Base-by-base conservation (phyloP, 2,329 filamentous ascomycete species). In the Ascochyta lentis region DNA sequence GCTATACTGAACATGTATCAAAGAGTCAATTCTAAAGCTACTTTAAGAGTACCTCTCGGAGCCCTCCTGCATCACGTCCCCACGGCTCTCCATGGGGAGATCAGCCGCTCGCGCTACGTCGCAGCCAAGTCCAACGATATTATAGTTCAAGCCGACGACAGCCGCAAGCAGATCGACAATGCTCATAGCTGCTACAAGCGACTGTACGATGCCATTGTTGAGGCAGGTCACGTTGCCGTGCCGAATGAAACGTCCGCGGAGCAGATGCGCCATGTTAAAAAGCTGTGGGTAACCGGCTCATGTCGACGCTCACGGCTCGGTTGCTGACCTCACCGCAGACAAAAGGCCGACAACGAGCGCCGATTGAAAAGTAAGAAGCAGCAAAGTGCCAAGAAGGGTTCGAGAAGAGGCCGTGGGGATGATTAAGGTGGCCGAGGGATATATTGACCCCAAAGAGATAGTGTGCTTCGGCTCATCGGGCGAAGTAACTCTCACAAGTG, bases 11-110 rank as follows among this genome's bases (percentile, higher is more conserved):
- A 83, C 86, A 54, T 59, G 51, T 52, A 29, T 15, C 42, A 55
- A 71, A 88, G 86, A 79, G 83, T 87, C 60, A 87, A 86, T 69
- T 86, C 86, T 33, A 89, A 89, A 77, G 86, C 85, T 53, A 88
- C 85, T n/a, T 71, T 89, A 31, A 83, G 81, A 61, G 74, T 88
- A 31, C 78, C 83, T 16, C 72, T 86, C 46, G 73, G 79, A 23
- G 70, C 77, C 7, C 77, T 89, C 37, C 71, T 86, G 12, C 78
- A 80, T 10, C 72, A 84, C 39, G 70, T 89, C 22, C 86, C 86
- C 39, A 72, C 70, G 19, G 63, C 84, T 9, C 74, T 89, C 8
- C 85, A 86, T 70, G 61, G 72, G 40, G 67, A 78, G 26, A 76
- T 89, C 49, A 77, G 78, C 40, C 62, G 74, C 16, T 86, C 81